Base-by-base conservation (phyloP, 257 asterid genomes). In the Leptodermis oblonga region DNA sequence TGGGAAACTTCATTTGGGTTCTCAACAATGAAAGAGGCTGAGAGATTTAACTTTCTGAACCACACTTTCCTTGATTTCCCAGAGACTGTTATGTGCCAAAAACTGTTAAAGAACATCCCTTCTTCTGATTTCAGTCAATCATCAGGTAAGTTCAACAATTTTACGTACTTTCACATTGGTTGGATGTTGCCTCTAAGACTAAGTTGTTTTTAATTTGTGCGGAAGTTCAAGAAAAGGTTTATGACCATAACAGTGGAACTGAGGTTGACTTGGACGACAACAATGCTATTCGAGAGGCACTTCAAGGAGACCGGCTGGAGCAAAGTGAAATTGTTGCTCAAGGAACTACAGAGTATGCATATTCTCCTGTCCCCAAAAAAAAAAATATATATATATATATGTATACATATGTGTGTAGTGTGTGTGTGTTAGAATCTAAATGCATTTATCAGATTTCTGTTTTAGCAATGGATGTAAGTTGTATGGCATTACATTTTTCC, bases 1-100 rank as follows among this genome's bases (percentile, higher is more conserved):
- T 93, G 99, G 97, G 85, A 82, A 67, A 62, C 80, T 72, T 79
- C 90, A 62, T 90, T 93, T 53, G 97, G 96, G 20, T 90, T 88
- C 79, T 87, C 94, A 4, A 69, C 56, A 79, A 81, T 90, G 92
- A 72, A 64, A 61, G 70, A 82, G 70, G 76, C 88, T 1, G 96
- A 87, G 72, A 78, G 89, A 74, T 59, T 81, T 55, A 76, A 81
- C 62, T 85, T 86, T 70, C 83, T 81, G 25, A 82, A 72, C 51
- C 79, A 70, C 69, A 84, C 86, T 64, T 86, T 93, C 75, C 89
- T 90, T 36, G 81, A 85, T 81, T 90, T 93, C 83, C 92, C 77
- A 77, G 99, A 88, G 48, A 90, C 97, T 7, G 49, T 75, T 42
- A 65, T 86, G 85, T 93, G 99, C 87, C 91, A 90, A 71, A 93